Base-by-base conservation (phyloP, 2,329 filamentous ascomycete genomes). In the Thielaviopsis musarum region DNA sequence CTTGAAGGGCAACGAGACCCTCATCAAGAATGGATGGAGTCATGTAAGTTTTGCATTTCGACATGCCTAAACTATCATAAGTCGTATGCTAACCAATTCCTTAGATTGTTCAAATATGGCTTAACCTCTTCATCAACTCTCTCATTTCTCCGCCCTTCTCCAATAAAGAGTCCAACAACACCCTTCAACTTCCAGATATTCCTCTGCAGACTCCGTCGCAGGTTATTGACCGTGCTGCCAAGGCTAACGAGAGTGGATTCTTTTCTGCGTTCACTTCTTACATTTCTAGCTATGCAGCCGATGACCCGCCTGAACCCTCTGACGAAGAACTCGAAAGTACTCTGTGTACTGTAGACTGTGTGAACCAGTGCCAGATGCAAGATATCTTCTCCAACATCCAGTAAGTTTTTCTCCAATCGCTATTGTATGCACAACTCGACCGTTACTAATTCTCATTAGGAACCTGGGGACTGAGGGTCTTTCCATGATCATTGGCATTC, bases 281-380 rank as follows among this genome's bases (percentile, higher is more conserved):
- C 67, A 90, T 98, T 34, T 95, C 91, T n/a, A 97, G 91, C 70
- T 97, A 98, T 69, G 93, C 94, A 51, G 94, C 93, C 12, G 93
- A 97, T 70, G 93, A 98, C 67, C 93, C 93, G 13, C 93, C 93
- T 0, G 93, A 98, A 72, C 93, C 93, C 2, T 97, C 93, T 1
- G 90, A 97, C 64, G 91, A 97, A 69, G 93, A 98, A 69, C 78
- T 98, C 30, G 93, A 98, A 67, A 95, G 93, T 68, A 97, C 93
- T 0, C 75, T 98, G 10, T 93, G 88, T 68, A 91, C 93, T 0
- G 87, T 96, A 2, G 93, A 97, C 69, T 98, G 91, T 66, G 84
- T 98, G 51, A 91, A 88, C 65, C 86, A 89, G 52, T 98, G 93
- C 69, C 84, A 86, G 59, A 85, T 97, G 67, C 83, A 84, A 61